Evolutionary conservation across 1,284 basidiomycete species (phyloP).

Genomic region (Tremellales sp.): DNA sequence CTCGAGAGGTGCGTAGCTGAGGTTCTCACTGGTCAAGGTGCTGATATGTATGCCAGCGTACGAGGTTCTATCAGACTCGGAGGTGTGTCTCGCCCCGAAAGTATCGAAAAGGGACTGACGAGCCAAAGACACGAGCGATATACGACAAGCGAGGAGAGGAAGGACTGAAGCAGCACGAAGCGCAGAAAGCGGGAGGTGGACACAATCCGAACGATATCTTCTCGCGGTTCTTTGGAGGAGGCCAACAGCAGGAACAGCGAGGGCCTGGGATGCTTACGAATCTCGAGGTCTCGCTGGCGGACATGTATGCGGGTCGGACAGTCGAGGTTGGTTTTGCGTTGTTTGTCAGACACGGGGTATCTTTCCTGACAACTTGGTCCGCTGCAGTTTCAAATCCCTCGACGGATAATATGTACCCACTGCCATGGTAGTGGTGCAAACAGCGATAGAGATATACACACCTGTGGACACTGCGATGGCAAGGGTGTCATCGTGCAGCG

Average conservation of each 20-base stretch:
- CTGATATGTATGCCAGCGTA: constrained; percentile 61
- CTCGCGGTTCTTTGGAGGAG: constrained; percentile 79
- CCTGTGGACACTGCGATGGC: constrained; percentile 75
- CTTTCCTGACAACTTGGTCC: background rate
- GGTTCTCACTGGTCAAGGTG: background rate
- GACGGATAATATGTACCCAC: constrained; percentile 84
- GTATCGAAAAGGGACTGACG: constrained; percentile 2
- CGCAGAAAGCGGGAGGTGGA: constrained; percentile 57
- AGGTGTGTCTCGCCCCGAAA: constrained; percentile 52
- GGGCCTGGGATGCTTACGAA: constrained; percentile 80
- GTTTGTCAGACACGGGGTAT: background rate
- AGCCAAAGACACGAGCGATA: constrained; percentile 71
- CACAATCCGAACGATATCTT: constrained; percentile 90
- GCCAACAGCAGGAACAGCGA: constrained; percentile 66
- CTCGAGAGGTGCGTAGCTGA: constrained; percentile 63
- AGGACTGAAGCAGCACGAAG: constrained; percentile 73
- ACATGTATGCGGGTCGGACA: constrained; percentile 79
- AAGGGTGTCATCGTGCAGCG: constrained; percentile 76
- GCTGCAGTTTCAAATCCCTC: constrained; percentile 78
- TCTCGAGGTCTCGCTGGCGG: constrained; percentile 77
- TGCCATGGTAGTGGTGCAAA: constrained; percentile 89
- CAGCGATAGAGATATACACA: constrained; percentile 76
- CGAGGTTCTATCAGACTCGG: constrained; percentile 78
- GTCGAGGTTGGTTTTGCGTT: constrained; percentile 63
- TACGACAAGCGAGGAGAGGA: constrained; percentile 93